Evolutionary conservation across 306 rosid species (phyloP).

Genomic region (Arachis hypogaea): DNA sequence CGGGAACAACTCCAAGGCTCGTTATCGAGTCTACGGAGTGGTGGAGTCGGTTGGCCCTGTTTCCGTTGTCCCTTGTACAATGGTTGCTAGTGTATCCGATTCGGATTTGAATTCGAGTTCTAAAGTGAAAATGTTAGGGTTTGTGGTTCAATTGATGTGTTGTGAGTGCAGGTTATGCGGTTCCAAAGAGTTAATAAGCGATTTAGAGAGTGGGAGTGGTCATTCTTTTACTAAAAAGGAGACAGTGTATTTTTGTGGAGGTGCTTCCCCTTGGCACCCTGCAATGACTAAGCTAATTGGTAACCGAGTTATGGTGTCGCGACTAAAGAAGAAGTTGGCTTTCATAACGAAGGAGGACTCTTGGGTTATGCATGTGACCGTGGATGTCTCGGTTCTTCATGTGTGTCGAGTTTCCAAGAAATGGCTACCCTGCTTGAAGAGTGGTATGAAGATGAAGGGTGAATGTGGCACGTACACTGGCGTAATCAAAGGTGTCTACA

Average conservation of each 20-base stretch:
- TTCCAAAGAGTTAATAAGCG: constrained; percentile 40
- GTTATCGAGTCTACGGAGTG: constrained; percentile 51
- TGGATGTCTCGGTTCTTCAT: constrained; percentile 54
- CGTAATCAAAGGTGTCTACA: constrained; percentile 60
- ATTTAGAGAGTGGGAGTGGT: constrained; percentile 30
- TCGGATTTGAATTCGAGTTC: constrained; percentile 30
- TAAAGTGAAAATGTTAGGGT: constrained; percentile 53
- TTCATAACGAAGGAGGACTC: constrained; percentile 62
- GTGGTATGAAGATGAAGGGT: constrained; percentile 49
- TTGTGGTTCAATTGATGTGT: constrained; percentile 56
- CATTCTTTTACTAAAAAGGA: constrained; percentile 59
- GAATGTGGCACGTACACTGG: constrained; percentile 79
- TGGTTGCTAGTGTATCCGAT: constrained; percentile 34
- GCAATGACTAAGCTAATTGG: constrained; percentile 64
- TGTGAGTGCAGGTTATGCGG: constrained; percentile 66
- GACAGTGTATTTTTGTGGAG: constrained; percentile 65
- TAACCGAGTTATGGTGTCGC: constrained; percentile 46
- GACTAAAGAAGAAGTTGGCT: constrained; percentile 71
- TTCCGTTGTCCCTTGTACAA: constrained; percentile 55
- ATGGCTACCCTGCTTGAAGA: constrained; percentile 27
- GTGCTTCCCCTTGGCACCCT: constrained; percentile 76
- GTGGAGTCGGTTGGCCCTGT: constrained; percentile 66
- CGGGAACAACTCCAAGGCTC: constrained; percentile 39
- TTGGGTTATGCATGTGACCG: constrained; percentile 66
- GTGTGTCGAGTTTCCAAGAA: constrained; percentile 45